Percentiles rank a stretch among this genome's conserved stretches.
Evolutionary conservation across 1,284 basidiomycete species (phyloP).

Genomic region (Pholiota adiposa): DNA sequence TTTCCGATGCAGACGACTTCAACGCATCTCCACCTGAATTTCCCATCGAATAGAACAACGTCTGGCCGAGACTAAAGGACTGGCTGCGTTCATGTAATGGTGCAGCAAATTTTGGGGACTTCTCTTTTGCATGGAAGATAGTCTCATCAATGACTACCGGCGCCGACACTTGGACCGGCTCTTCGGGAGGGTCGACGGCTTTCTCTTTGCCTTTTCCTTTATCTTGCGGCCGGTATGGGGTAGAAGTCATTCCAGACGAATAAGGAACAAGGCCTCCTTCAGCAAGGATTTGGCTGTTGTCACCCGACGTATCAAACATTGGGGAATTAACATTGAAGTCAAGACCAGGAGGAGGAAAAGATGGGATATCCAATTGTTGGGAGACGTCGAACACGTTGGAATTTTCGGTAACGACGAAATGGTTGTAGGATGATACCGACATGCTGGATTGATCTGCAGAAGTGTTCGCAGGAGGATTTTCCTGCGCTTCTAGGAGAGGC

Average conservation of each 20-base stretch:
- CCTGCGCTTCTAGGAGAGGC: slow-evolving; percentile 28
- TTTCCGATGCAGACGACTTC: slow-evolving; percentile 27
- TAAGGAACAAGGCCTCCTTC: slow-evolving; percentile 13
- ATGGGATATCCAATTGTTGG: slow-evolving; percentile 50
- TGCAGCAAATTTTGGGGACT: slow-evolving; percentile 35
- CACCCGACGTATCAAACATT: slow-evolving; percentile 37
- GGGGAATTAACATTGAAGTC: slow-evolving; percentile 44
- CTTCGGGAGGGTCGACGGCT: slow-evolving; percentile 14
- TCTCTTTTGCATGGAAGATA: slow-evolving; percentile 44
- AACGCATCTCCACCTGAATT: slow-evolving; percentile 26
- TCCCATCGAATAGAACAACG: slow-evolving; percentile 54
- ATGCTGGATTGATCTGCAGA: slow-evolving; percentile 28
- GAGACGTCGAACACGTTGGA: slow-evolving; percentile 60
- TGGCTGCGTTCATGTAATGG: slow-evolving; percentile 53
- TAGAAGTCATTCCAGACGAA: slow-evolving; percentile 33
- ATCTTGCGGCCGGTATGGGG: slow-evolving; percentile 29
- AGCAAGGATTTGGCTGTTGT: slow-evolving; percentile 22
- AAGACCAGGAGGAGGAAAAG: slow-evolving; percentile 47
- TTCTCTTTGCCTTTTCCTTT: slow-evolving; percentile 31
- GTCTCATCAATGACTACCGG: slow-evolving; percentile 36
- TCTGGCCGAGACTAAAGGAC: slow-evolving; percentile 67
- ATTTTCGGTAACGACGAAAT: slow-evolving; percentile 32
- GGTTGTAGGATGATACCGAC: slow-evolving; percentile 29
- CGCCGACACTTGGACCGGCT: slow-evolving; percentile 17
- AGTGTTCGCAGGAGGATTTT: slow-evolving; percentile 12